Evolutionary conservation across 345 rosid genomes (phyloP).

Genomic region (Rhodamnia rubescens): DNA sequence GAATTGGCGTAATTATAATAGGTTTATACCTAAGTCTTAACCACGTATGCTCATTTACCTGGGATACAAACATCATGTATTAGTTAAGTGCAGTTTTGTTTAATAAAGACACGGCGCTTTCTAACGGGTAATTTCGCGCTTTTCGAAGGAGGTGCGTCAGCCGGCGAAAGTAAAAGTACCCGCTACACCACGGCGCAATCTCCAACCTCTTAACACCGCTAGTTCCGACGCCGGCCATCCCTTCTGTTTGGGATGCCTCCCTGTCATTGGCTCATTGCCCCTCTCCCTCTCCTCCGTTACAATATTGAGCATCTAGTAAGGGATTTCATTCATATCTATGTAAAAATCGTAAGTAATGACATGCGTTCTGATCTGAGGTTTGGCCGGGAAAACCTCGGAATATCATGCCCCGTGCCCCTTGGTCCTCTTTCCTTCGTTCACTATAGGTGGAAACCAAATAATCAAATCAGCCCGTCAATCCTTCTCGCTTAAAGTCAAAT

Average conservation of each 20-base stretch:
- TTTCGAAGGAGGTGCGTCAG: not conserved
- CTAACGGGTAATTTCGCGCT: not conserved
- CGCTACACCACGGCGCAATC: fast-evolving
- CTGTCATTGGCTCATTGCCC: no score
- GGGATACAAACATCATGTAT: not conserved
- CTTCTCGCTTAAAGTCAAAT: not conserved
- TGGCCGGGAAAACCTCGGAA: not conserved
- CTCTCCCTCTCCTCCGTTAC: not conserved
- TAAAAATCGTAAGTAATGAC: not conserved
- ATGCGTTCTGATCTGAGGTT: not conserved
- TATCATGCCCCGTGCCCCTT: not conserved
- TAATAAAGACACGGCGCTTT: not conserved
- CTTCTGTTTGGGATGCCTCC: not conserved
- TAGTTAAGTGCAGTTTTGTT: not conserved
- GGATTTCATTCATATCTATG: not conserved
- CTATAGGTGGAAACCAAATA: not conserved
- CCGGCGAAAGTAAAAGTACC: fast-evolving
- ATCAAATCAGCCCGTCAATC: not conserved
- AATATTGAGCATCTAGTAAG: not conserved
- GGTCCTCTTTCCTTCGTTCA: not conserved
- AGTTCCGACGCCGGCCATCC: not conserved
- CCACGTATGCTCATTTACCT: not conserved
- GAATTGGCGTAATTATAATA: no score
- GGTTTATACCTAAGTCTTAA: not conserved
- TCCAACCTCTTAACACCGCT: fast-evolving